Evolutionary conservation across 257 asterid genomes (phyloP), one percentile per base, ranked within the genome.

Genomic region (Plantago elongata): DNA sequence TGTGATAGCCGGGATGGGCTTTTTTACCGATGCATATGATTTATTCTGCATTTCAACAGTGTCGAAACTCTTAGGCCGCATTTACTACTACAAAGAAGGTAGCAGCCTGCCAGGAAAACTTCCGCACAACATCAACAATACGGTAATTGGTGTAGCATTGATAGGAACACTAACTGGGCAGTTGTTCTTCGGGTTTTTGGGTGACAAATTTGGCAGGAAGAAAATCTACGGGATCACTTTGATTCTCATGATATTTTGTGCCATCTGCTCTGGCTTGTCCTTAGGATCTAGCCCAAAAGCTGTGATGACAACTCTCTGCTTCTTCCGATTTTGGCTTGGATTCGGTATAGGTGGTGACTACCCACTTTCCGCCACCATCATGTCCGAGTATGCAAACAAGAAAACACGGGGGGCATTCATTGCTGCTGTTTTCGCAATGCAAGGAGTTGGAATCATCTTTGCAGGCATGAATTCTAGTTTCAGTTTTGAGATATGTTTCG

Each of bases 361-460:
- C 50, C 50, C 50, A 13, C 50, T 45, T 45, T 45, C 50, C 12
- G 50, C 50, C 50, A 45, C 50, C 50, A 45, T 45, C 12, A 45
- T 45, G 50, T 11, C 50, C 1, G 50, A 45, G 50, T 45, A 45
- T 13, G 50, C 50, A 4, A 45, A 45, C 9, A 13, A 63, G 60
- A 75, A 66, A 15, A 75, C 76, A 9, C 75, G 79, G 8, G 79
- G 79, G 38, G 71, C 74, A 4, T 76, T 72, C 43, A 76, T 76
- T 1, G 81, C 74, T 0, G 81, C 81, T 0, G 81, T 76, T 5
- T 76, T 76, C 9, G 77, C 81, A 0, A 76, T 76, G 81, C 81
- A 76, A 22, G 81, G 81, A 1, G 75, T 76, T 0, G 81, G 79
- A 15, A 76, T 76, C 61, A 55, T 76, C 45, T 72, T 72, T 34